Evolutionary conservation across 2,329 filamentous ascomycete species (phyloP).

Genomic region (Chaetothyriales sp.): DNA sequence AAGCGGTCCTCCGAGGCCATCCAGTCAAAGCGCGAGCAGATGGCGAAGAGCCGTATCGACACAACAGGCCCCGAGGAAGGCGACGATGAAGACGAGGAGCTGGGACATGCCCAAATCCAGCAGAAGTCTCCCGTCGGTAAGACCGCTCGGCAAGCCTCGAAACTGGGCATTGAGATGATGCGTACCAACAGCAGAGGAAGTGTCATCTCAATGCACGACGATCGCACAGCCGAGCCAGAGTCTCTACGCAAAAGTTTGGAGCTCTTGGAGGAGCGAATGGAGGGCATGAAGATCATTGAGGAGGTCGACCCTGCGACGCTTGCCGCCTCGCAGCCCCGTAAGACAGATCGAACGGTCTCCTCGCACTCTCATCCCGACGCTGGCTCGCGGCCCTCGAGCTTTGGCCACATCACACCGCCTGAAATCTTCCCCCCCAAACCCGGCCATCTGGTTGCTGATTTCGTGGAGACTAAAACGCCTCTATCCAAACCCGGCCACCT

Average conservation of each 20-base stretch:
- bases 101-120: conserved; percentile 45
- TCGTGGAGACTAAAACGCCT: conserved; percentile 23
- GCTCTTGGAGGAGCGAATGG: conserved; percentile 22
- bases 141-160: conserved; percentile 58
- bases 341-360: conserved; percentile 15
- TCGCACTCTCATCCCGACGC: conserved; percentile 20
- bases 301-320: conserved; percentile 10
- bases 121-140: conserved; percentile 39
- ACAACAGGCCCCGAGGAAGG: conserved; percentile 60
- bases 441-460: conserved; percentile 28
- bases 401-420: conserved; percentile 36
- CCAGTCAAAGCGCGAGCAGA: conserved; percentile 57
- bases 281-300: conserved; percentile 18
- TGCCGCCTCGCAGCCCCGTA: conserved; percentile 15
- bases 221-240: conserved; percentile 23
- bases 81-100: conserved; percentile 88
- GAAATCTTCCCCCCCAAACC: conserved; percentile 36
- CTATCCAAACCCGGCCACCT: conserved; percentile 27
- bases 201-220: conserved; percentile 38
- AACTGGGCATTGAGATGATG: conserved; percentile 95
- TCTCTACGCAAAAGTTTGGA: conserved; percentile 19
- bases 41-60: conserved; percentile 53
- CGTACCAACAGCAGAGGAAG: conserved; percentile 89
- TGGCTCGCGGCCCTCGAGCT: conserved; percentile 10
- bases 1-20: conserved; percentile 61